phyloP scores from a whole-genome alignment of 2,329 filamentous ascomycete genomes.

The Sporothrix brasiliensis region DNA sequence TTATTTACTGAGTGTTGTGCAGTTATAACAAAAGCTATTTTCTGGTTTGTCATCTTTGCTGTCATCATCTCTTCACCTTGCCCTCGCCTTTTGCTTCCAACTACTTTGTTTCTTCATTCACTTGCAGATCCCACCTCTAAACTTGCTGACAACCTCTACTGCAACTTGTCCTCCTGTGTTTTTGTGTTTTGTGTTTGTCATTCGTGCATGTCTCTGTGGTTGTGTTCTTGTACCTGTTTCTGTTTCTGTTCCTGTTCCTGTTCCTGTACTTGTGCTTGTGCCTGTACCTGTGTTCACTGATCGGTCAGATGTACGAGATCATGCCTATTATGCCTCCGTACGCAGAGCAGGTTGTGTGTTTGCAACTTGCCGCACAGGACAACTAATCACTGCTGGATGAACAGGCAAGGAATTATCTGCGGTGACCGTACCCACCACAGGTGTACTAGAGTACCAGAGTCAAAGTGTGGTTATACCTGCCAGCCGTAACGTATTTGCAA shows the following conservation, averaged over 20 bases:
- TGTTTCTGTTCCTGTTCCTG: background rate
- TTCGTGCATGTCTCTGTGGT: background rate
- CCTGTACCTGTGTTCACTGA: background rate
- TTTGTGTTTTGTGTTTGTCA: background rate
- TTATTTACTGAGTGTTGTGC: background rate
- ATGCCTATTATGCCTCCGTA: constrained; percentile 8
- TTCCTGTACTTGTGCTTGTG: background rate
- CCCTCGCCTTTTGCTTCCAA: too few relatives aligned
- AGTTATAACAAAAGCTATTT: background rate
- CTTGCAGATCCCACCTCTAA: background rate
- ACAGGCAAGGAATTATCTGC: background rate
- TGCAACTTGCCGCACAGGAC: background rate
- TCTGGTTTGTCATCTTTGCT: background rate
- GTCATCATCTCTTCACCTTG: background rate
- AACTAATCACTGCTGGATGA: background rate
- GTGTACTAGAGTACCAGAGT: too few relatives aligned
- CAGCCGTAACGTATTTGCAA: background rate
- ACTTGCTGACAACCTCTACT: background rate
- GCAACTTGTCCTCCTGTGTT: background rate
- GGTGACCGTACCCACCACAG: too few relatives aligned
- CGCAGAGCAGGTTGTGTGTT: constrained; percentile 3
- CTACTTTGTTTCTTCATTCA: background rate
- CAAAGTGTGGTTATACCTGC: background rate
- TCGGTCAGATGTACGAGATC: background rate
- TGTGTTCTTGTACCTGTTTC: background rate